These are phyloP conservation scores for Nannochloris sp. DNA, from an alignment of 139 green algal species.

Conservation along the genomic window DNA sequence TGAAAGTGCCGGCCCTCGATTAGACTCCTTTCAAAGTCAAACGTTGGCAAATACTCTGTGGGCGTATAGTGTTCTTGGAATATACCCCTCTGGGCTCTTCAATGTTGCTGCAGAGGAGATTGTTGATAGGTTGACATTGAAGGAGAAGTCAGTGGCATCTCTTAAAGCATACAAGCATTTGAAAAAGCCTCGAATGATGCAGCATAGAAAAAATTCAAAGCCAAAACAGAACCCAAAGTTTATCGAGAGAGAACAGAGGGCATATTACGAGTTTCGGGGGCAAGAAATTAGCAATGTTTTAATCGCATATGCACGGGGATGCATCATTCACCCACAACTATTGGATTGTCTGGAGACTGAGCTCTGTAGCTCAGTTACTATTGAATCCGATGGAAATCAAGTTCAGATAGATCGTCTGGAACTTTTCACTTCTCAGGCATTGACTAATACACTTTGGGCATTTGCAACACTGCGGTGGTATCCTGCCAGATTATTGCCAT, in stretches of 20 bases:
- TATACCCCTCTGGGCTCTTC: constrained; percentile 28
- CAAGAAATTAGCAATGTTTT: constrained; percentile 18
- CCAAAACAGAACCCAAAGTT: neutral
- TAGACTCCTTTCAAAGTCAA: constrained; percentile 27
- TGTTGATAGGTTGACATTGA: constrained; percentile 6
- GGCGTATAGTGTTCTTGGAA: constrained; percentile 24
- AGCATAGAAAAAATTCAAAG: constrained; percentile 1
- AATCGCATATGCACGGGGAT: constrained; percentile 13
- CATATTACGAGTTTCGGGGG: neutral
- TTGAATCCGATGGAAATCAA: neutral
- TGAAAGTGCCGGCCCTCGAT: neutral
- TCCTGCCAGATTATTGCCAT: constrained; percentile 16
- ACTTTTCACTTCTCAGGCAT: constrained; percentile 19
- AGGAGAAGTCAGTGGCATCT: neutral
- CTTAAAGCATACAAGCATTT: neutral
- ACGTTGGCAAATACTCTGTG: constrained; percentile 37
- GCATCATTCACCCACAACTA: constrained; percentile 6
- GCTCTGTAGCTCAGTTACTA: constrained; percentile 2
- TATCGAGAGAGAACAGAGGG: neutral
- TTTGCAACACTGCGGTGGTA: constrained; percentile 40
- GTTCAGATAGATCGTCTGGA: neutral
- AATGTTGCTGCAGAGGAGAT: constrained; percentile 17
- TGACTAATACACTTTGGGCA: constrained; percentile 32
- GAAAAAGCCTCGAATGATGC: neutral
- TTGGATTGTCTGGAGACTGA: constrained; percentile 15